A percentile compares a stretch with the other conserved stretches of the same genome.
These are phyloP conservation scores for Plenodomus lindquistii DNA, from an alignment of 2,329 filamentous ascomycete species.

Conservation along the genomic window DNA sequence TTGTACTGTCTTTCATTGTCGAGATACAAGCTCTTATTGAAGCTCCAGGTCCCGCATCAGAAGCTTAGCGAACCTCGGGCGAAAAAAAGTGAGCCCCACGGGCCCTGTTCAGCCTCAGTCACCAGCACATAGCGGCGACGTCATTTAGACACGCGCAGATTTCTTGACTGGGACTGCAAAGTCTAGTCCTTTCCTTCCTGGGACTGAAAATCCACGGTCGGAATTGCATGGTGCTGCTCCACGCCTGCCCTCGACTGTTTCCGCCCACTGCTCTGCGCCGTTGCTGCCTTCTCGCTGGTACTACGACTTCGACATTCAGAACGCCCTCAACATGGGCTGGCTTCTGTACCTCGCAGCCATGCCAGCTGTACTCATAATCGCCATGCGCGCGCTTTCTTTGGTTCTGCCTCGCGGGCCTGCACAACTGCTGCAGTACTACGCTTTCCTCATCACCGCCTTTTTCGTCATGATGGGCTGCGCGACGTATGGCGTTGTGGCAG, in stretches of 20 bases:
- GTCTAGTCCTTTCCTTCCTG: not conserved
- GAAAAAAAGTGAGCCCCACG: constrained; percentile 25
- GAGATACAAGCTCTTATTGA: constrained; percentile 2
- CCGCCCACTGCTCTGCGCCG: not conserved
- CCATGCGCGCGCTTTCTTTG: constrained; percentile 33
- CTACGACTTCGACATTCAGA: not conserved
- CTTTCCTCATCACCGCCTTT: constrained; percentile 60
- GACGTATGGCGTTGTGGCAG: constrained; percentile 74
- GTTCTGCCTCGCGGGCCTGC: constrained; percentile 34
- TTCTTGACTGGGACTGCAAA: not conserved
- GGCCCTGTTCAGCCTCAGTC: constrained; percentile 3
- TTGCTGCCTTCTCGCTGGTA: not conserved
- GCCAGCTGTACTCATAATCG: constrained; percentile 31
- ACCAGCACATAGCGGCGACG: constrained; percentile 1
- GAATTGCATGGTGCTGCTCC: not conserved
- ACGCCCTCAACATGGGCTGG: constrained; percentile 34
- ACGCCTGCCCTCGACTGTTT: not conserved
- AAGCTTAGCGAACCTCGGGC: constrained; percentile 25
- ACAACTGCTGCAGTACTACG: constrained; percentile 62
- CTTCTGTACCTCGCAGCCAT: constrained; percentile 35
- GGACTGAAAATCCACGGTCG: no score
- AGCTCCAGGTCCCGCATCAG: constrained; percentile 2
- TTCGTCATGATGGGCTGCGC: constrained; percentile 50
- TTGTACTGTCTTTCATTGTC: not conserved
- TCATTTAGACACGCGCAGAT: not conserved